Conservation (phyloP, 345 rosid genomes). For the Eucalyptus cloeziana region DNA sequence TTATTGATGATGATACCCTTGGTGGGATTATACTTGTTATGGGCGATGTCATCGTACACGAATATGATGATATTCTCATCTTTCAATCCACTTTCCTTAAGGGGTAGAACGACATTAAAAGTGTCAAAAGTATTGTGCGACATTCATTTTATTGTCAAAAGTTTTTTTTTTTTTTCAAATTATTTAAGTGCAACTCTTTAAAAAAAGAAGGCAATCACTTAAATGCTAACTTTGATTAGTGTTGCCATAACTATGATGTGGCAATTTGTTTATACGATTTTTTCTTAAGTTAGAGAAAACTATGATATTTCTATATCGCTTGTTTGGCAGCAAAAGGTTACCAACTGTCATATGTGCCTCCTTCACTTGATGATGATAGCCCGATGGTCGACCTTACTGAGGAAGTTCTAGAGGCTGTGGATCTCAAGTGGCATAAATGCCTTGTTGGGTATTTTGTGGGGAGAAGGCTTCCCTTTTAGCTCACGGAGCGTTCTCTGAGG, state of each 20-base stretch:
- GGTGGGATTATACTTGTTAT: conserved; percentile 22
- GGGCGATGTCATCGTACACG: conserved; percentile 66
- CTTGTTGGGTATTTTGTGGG: too few relatives aligned
- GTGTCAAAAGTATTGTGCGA: too few relatives aligned
- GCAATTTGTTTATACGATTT: neutral
- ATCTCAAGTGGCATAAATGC: too few relatives aligned
- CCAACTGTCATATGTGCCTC: too few relatives aligned
- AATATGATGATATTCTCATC: conserved; percentile 67
- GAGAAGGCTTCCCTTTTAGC: too few relatives aligned
- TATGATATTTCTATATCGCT: neutral
- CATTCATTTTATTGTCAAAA: too few relatives aligned
- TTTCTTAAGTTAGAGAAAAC: neutral
- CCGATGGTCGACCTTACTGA: too few relatives aligned
- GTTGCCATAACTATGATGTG: neutral
- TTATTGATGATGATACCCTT: conserved; percentile 52
- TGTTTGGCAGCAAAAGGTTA: too few relatives aligned
- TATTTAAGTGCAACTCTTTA: neutral
- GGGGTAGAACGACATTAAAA: neutral
- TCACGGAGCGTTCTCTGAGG: too few relatives aligned
- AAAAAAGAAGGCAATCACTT: neutral
- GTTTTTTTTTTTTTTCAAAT: too few relatives aligned
- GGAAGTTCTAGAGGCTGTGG: too few relatives aligned
- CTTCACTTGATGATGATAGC: too few relatives aligned
- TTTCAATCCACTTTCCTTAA: conserved; percentile 39
- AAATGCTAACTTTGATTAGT: neutral